Evolutionary conservation across 1,284 basidiomycete genomes (phyloP), one percentile per base, ranked within the genome.

Genomic region (Macrocystidia cucumis): DNA sequence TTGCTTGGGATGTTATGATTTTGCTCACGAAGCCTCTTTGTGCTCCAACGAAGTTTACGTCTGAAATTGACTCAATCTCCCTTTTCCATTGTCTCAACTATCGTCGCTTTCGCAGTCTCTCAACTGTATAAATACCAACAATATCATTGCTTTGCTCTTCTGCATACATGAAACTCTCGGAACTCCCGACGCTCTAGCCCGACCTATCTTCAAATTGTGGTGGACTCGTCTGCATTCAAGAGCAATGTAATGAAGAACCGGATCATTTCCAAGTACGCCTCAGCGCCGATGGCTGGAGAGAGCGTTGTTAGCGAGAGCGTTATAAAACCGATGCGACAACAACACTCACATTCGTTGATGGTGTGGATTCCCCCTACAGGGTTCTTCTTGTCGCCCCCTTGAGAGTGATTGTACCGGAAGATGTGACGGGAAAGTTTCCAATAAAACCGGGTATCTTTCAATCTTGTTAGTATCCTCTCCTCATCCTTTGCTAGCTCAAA

Each of bases 351-450:
- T 60, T 81, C 78, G 41, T 80, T 72, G 25, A 80, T 72, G 1
- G 84, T 84, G 52, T 87, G 85, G 18, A 78, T 62, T 3, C 69
- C 69, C 31, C 60, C 55, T 44, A 54, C 52, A 32, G 38, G 42
- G 12, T 47, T 52, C 9, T 38, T 47, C 16, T 45, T 38, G 28
- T 51, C 53, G 13, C 57, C 59, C 11, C 42, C 44, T 38, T 63
- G 60, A 27, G 46, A 46, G 38, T 69, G 63, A 22, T 49, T 59
- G 51, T 71, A 77, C 4, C 74, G 65, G 57, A 74, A 78, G 43
- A 78, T 73, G 43, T 72, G 59, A 20, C 47, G 42, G 1, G 71
- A 65, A 9, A 76, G 46, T 16, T 61, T 50, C 71, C 71, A 74
- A 50, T 71, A 74, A 42, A 56, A 62, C 34, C 63, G 60, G 3